A percentile compares a stretch with the other conserved stretches of the same genome.
These are phyloP conservation scores for Cynara cardunculus DNA, from an alignment of 129 eudicot genomes.

Conservation along the genomic window DNA sequence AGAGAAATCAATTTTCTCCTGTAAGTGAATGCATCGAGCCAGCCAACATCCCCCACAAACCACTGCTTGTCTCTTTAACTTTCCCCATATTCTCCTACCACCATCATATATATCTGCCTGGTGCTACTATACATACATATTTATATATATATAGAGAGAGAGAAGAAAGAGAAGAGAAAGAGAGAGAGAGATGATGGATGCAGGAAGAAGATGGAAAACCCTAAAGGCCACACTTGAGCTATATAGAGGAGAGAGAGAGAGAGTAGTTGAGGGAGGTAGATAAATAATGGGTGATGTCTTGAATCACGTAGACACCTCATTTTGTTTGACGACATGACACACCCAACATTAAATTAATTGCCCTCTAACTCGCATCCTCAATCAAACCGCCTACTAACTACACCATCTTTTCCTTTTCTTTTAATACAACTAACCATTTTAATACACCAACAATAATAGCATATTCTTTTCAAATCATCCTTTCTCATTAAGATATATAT, in stretches of 20 bases:
- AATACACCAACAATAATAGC: not conserved
- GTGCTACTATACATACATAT: not conserved
- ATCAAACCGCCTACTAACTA: constrained; percentile 24
- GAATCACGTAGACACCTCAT: constrained; percentile 30
- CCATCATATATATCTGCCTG: not conserved
- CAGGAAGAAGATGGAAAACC: constrained; percentile 11
- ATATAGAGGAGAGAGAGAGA: constrained; percentile 23
- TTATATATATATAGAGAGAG: not conserved
- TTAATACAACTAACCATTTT: not conserved
- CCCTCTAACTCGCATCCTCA: constrained; percentile 5
- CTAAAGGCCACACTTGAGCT: constrained; percentile 16
- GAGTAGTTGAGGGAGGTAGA: constrained; percentile 32
- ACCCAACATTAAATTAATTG: constrained; percentile 11
- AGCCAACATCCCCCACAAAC: constrained; percentile 44
- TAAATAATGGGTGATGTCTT: constrained; percentile 28
- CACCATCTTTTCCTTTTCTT: not conserved
- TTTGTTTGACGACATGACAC: constrained; percentile 19
- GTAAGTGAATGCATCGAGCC: constrained; percentile 40
- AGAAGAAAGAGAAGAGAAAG: not conserved
- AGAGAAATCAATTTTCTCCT: not conserved
- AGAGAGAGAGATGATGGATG: not conserved
- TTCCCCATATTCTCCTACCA: not conserved
- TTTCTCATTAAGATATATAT: not conserved
- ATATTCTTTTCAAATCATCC: not conserved
- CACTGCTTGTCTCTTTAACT: not conserved